These are phyloP conservation scores for Cavenderia fasciculata DNA, from an alignment of 78 protist genomes.

Conservation along the genomic window DNA sequence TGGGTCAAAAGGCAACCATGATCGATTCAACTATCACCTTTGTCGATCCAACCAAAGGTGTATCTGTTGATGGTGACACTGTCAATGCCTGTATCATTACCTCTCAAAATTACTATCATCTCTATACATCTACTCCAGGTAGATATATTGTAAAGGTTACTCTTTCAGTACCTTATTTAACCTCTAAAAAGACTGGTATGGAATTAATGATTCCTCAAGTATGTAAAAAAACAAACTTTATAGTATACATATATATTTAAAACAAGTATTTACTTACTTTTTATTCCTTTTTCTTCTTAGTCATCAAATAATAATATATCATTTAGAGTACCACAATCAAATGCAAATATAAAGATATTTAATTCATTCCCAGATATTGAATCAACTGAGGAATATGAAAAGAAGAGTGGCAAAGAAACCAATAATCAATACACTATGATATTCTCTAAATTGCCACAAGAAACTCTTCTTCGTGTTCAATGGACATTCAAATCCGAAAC, in stretches of 20 bases:
- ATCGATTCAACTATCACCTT: neutral
- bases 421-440: neutral
- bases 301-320: constrained; percentile 40
- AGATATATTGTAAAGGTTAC: constrained; percentile 7
- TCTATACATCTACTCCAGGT: constrained; percentile 30
- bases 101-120: neutral
- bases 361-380: constrained; percentile 38
- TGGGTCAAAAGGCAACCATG: constrained; percentile 39
- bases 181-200: constrained; percentile 47
- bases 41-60: neutral
- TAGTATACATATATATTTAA: no score
- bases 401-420: constrained; percentile 5
- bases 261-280: no score
- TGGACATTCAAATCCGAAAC: constrained; percentile 59
- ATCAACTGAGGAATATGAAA: neutral
- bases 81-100: constrained; percentile 14
- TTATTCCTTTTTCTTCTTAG: no score
- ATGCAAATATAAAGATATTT: constrained; percentile 63
- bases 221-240: no score
- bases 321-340: constrained; percentile 31
- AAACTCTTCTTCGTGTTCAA: constrained; percentile 30
- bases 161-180: constrained; percentile 26
- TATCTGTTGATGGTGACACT: neutral
- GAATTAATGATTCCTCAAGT: constrained; percentile 58
- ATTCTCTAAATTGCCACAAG: constrained; percentile 50